Base-by-base conservation (phyloP, 228 moss, liverwort and hornwort species). In the Sphagnum fallax region DNA sequence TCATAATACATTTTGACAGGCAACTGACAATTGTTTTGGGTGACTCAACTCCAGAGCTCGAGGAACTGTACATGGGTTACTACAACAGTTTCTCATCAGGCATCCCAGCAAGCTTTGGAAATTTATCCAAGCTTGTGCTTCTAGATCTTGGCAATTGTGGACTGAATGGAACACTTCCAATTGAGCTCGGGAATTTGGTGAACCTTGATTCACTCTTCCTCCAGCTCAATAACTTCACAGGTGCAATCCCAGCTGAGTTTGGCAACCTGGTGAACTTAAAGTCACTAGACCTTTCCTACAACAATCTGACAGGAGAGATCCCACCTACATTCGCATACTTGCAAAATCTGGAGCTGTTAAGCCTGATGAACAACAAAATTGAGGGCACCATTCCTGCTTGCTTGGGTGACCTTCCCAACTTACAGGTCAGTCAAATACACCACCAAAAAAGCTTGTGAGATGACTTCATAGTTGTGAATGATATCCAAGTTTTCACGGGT, bases 101-200 rank as follows among this genome's bases (percentile, higher is more conserved):
- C 53, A 92, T 95, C 67, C 94, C 94, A 12, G 64, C 79, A 5
- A 72, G 81, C 12, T 73, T 95, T 51, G 92, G 90, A 52, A 90
- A 77, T 68, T 82, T 95, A 71, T 81, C 80, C 53, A 87, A 74
- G 67, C 73, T 95, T 64, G 52, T 80, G 64, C 83, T 73, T 53
- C 87, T 95, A 2, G 94, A 92, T 62, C 79, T 92, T 77, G 80
- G 80, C 1, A 73, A 65, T 49, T 86, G 83, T 73, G 88, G 86
- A 16, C 77, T 95, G 70, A 47, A 74, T 4, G 90, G 87, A 32
- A 51, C 73, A 0, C 65, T 88, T 60, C 87, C 90, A 60, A 61
- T 76, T 5, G 78, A 78, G 51, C 71, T 92, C 5, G 92, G 92
- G 4, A 84, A 79, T 67, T 59, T 92, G 53, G 74, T 52, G 51